phyloP scores from a whole-genome alignment of 176 grass and related monocot species.

The Carex parvula region DNA sequence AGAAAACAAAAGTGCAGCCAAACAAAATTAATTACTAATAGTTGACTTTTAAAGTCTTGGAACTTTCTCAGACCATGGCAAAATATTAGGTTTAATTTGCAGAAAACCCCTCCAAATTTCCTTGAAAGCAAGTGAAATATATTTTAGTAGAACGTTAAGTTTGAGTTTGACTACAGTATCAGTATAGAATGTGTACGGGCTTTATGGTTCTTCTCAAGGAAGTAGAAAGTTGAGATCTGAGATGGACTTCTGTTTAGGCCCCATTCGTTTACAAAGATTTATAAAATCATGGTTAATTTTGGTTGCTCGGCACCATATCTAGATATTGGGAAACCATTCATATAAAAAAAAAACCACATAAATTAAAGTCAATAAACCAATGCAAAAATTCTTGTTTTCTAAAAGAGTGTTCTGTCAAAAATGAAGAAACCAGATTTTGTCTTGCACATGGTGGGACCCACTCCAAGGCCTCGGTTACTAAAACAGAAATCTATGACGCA shows the following conservation, averaged over 20 bases:
- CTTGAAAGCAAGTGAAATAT: neutral
- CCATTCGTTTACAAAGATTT: neutral
- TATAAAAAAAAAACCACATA: neutral
- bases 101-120: neutral
- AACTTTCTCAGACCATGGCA: neutral
- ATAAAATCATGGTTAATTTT: neutral
- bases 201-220: neutral
- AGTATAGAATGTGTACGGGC: too few species aligned
- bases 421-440: neutral
- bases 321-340: conserved; percentile 1
- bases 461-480: neutral
- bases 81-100: neutral
- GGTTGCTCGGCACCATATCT: neutral
- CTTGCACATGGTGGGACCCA: neutral
- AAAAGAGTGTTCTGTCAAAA: neutral
- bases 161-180: too few species aligned
- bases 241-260: neutral
- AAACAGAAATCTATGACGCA: neutral
- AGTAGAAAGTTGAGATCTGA: neutral
- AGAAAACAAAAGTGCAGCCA: too few species aligned
- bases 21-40: neutral
- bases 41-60: neutral
- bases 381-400: neutral
- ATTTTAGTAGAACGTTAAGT: neutral
- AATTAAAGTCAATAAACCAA: neutral